Base-by-base conservation (phyloP, 2,329 filamentous ascomycete genomes). In the Thelonectria olida region DNA sequence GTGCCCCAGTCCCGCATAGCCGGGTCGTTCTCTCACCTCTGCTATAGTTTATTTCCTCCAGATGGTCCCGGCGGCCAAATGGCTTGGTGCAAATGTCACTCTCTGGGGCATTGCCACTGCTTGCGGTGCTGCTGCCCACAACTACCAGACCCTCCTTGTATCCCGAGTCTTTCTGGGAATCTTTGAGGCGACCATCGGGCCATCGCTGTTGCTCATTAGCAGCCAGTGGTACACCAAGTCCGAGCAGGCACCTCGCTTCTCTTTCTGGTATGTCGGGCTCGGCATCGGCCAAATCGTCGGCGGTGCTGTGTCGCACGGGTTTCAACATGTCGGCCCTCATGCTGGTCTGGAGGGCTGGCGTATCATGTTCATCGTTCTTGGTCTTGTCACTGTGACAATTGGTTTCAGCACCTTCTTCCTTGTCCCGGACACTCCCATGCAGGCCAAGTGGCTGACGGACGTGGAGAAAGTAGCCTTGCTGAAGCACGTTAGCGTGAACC, bases 281-380 rank as follows among this genome's bases (percentile, higher is more conserved):
- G 87, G 87, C 1, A 74, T 86, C 3, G 85, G 85, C 6, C 86
- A 89, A 74, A 85, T 89, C n/a, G 80, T 90, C 20, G 84, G 86
- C 2, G 86, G 86, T 1, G 84, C 88, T 6, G 89, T 93, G 49
- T 88, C 86, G 0, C 88, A 82, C 63, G 85, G 76, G 41, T 88
- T 87, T 72, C 85, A 88, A 69, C 81, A 85, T 10, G 77, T 81
- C 74, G 80, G 67, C 1, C 76, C 76, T 4, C 88, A 86, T 1
- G 76, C 89, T 3, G 74, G 80, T 2, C 82, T 84, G 2, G 79
- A 85, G n/a, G 89, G 89, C 4, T 92, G 89, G 89, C 80, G 87
- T 6, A 89, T 85, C 85, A 82, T 92, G 22, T 92, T 92, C 74
- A 86, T 92, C 47, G 84, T 89, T 12, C 88, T 92, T 67, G 90